Evolutionary conservation across 1,139 yeast species (phyloP), one percentile per base, ranked within the genome.

Genomic region (Komagataea norvegica): DNA sequence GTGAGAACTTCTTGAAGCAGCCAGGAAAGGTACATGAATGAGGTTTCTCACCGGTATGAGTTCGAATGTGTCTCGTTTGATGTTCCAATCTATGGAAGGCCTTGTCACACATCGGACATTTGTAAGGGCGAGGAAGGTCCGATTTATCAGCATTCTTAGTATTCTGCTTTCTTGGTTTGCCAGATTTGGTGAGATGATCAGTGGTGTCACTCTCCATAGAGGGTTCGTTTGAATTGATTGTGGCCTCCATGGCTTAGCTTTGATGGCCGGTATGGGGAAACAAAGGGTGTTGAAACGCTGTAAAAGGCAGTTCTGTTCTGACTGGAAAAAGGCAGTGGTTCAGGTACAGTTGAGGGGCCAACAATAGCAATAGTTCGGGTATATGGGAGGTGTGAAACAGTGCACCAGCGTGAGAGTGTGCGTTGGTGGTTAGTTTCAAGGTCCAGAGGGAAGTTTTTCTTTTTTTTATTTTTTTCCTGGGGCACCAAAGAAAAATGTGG

Each of bases 11-110:
- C 61, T 89, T 89, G 42, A 74, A 67, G 61, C 97, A 89, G 2
- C 94, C 94, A 0, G 94, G 94, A 52, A 75, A 87, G 7, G 82
- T 73, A 60, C 97, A 89, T 33, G 77, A 78, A 56, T 88, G 96
- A 17, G 96, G 96, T 57, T 87, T 85, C 56, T 88, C 96, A 25
- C 97, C 97, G 0, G 97, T 89, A 57, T 89, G 97, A 6, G 96
- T 89, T 45, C 96, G 68, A 37, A 89, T 84, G 57, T 89, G 97
- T 52, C 97, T 75, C 14, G 96, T 88, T 58, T 87, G 95, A 61
- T 89, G 97, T 60, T 89, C 97, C 34, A 88, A 65, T 35, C 97
- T 70, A 56, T 87, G 95, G 59, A 89, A 89, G 1, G 95, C 95
- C 65, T 89, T 86, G 40, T 81, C 83, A 62, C 97, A 89, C 56